These are phyloP conservation scores for Iodosphaeria phyllophila DNA, from an alignment of 2,329 filamentous ascomycete species.

Conservation along the genomic window DNA sequence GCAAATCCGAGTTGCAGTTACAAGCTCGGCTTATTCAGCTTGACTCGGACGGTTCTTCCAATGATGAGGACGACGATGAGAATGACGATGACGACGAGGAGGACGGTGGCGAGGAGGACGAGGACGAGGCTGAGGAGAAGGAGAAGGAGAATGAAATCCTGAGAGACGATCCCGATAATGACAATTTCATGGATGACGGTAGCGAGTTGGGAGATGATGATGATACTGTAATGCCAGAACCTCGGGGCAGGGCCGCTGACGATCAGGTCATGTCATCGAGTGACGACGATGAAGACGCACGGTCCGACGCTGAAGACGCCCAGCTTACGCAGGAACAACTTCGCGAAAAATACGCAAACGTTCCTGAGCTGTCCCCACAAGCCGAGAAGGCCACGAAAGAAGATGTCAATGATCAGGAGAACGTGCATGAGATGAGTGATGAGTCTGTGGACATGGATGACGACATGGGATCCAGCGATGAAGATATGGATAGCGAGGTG, in stretches of 20 bases:
- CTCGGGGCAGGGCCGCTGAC: too few relatives aligned
- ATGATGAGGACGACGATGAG: conserved; percentile 18
- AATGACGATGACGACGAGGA: conserved; percentile 23
- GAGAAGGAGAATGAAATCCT: conserved; percentile 20
- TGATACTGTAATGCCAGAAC: too few relatives aligned
- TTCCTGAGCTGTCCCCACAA: conserved; percentile 27
- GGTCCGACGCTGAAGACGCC: conserved; percentile 37
- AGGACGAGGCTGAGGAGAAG: conserved; percentile 21
- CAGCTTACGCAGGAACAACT: conserved; percentile 51
- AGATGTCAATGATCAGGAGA: conserved; percentile 1
- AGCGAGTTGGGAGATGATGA: conserved; percentile 23
- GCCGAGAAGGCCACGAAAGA: conserved; percentile 10
- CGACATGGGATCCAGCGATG: conserved; percentile 39
- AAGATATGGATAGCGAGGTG: conserved; percentile 22
- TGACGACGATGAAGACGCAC: conserved; percentile 39
- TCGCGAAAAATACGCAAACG: conserved; percentile 46
- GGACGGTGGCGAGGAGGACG: conserved; percentile 28
- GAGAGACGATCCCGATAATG: conserved; percentile 18
- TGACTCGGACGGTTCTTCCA: conserved; percentile 29
- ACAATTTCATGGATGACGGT: conserved; percentile 17
- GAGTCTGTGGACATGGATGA: conserved; percentile 54
- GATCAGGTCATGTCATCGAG: conserved; percentile 46
- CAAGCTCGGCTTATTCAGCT: conserved; percentile 36
- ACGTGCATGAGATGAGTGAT: conserved; percentile 32
- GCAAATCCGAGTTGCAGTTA: conserved; percentile 49